Evolutionary conservation across 805 yeast species (phyloP).

Genomic region (Ogataea allantospora): DNA sequence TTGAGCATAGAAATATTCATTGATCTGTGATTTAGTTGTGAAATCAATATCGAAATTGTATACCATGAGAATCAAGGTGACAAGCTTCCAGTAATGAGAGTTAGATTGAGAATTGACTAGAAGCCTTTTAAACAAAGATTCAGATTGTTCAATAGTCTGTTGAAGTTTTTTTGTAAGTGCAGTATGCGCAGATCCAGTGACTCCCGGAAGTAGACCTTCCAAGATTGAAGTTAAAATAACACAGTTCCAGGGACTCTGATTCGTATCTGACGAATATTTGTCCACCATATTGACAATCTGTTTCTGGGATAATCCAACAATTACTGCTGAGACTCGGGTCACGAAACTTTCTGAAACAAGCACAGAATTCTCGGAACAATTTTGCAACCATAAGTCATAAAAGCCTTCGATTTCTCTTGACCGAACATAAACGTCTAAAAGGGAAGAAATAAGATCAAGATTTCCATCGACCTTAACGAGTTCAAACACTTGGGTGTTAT

Average conservation of each 20-base stretch:
- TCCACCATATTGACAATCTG: slow-evolving; percentile 39
- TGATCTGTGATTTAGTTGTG: background rate
- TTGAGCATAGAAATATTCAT: slow-evolving; percentile 19
- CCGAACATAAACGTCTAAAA: slow-evolving; percentile 43
- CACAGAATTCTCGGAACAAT: slow-evolving; percentile 16
- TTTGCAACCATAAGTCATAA: slow-evolving; percentile 43
- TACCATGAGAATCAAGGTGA: slow-evolving; percentile 46
- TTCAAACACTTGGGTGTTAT: slow-evolving; percentile 36
- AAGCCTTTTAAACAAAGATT: slow-evolving; percentile 23
- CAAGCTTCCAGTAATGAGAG: slow-evolving; percentile 41
- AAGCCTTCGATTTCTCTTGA: slow-evolving; percentile 59
- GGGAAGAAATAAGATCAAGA: slow-evolving; percentile 6
- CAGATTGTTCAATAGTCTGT: slow-evolving; percentile 16
- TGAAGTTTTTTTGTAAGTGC: slow-evolving; percentile 14
- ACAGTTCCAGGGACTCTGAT: slow-evolving; percentile 10
- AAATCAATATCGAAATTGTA: slow-evolving; percentile 37
- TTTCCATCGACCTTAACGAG: background rate
- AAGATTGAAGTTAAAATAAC: slow-evolving; percentile 32
- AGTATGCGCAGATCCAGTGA: slow-evolving; percentile 31
- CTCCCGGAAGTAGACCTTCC: slow-evolving; percentile 40
- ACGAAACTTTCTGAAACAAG: slow-evolving; percentile 33
- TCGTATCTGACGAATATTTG: slow-evolving; percentile 15
- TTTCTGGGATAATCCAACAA: slow-evolving; percentile 44
- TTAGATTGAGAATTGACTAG: slow-evolving; percentile 20
- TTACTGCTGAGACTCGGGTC: slow-evolving; percentile 38